phyloP scores from a whole-genome alignment of 768 basidiomycete genomes.

The Tremella yokohamensis region DNA sequence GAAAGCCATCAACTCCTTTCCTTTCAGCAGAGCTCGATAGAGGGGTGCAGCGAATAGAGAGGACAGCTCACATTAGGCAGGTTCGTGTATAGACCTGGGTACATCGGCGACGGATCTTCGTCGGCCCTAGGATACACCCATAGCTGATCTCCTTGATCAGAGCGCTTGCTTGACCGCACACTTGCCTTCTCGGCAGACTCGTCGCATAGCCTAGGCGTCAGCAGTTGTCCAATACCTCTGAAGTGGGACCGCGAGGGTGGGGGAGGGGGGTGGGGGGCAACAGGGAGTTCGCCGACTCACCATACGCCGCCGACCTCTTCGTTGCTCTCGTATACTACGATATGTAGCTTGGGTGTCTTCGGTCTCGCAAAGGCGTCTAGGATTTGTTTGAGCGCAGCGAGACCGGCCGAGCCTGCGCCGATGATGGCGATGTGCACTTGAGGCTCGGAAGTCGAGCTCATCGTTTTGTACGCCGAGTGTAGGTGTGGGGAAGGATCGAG shows the following conservation, averaged over 20 bases:
- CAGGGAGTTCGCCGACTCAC: conserved; percentile 20
- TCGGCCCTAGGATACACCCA: conserved; percentile 28
- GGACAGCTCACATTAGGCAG: conserved; percentile 41
- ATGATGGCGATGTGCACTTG: conserved; percentile 34
- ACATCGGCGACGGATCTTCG: conserved; percentile 44
- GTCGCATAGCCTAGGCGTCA: conserved; percentile 15
- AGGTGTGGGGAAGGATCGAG: too few species aligned
- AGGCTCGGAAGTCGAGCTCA: too few species aligned
- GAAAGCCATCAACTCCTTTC: conserved; percentile 46
- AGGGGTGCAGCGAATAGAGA: too few species aligned
- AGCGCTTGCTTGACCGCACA: too few species aligned
- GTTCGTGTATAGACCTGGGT: conserved; percentile 44
- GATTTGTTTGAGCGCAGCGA: conserved; percentile 39
- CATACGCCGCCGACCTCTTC: conserved; percentile 44
- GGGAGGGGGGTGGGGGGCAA: too few species aligned
- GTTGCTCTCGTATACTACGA: conserved; percentile 32
- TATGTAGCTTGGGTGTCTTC: conserved; percentile 1
- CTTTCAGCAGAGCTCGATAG: too few species aligned
- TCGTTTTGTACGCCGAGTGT: too few species aligned
- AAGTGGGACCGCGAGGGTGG: too few species aligned
- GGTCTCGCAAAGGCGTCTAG: conserved; percentile 31
- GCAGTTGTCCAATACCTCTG: too few species aligned
- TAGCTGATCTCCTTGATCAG: neutral
- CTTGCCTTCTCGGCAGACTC: too few species aligned
- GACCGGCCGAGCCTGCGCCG: conserved; percentile 43